Evolutionary conservation across 805 yeast genomes (phyloP).

Genomic region (Saccharomycopsis selenospora): DNA sequence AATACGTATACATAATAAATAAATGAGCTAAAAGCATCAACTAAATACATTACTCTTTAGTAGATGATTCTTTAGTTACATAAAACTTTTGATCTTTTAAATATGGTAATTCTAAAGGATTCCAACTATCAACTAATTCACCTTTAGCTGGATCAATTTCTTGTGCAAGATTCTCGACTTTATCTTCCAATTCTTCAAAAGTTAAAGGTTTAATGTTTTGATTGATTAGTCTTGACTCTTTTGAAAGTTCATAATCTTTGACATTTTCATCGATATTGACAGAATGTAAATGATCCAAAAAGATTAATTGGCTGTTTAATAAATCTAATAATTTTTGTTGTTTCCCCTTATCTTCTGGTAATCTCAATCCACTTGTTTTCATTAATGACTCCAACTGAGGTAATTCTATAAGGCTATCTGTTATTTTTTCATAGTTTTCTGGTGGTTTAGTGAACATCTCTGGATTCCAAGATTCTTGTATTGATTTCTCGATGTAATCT

Average conservation of each 20-base stretch:
- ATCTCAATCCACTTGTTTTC: constrained; percentile 9
- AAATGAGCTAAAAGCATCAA: too few species aligned
- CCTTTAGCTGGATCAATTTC: constrained; percentile 2
- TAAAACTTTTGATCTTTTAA: constrained; percentile 10
- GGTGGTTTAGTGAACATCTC: constrained; percentile 10
- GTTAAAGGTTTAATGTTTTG: constrained; percentile 3
- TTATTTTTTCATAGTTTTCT: not conserved
- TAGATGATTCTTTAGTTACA: constrained; percentile 5
- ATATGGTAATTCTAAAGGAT: constrained; percentile 6
- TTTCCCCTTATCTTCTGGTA: not conserved
- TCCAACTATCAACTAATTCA: constrained; percentile 2
- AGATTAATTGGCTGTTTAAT: constrained; percentile 15
- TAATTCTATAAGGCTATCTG: not conserved
- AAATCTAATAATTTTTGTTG: constrained; percentile 6
- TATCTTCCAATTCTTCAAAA: not conserved
- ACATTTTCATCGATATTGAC: not conserved
- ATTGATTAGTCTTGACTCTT: not conserved
- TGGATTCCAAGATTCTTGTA: constrained; percentile 14
- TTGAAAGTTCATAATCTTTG: not conserved
- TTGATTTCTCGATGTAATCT: constrained; percentile 3
- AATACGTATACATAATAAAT: too few species aligned
- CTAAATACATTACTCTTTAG: not conserved
- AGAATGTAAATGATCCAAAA: constrained; percentile 13
- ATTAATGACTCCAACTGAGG: constrained; percentile 1
- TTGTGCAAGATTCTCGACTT: not conserved